Evolutionary conservation across 2,329 filamentous ascomycete genomes (phyloP).

Genomic region (Fusarium nanum): DNA sequence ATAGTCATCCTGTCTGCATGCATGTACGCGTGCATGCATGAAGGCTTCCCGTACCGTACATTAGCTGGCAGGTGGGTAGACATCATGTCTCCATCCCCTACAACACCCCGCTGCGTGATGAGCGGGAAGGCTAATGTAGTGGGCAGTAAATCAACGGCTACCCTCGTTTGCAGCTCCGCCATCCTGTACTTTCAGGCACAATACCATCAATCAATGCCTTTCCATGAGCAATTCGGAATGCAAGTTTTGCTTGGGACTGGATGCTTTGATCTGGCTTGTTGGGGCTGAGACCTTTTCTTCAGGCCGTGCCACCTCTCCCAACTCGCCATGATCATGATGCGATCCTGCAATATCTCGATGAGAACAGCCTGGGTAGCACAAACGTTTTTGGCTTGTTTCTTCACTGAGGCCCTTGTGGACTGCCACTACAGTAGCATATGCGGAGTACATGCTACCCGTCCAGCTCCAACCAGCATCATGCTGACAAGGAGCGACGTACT

Average conservation of each 20-base stretch:
- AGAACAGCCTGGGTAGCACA: conserved; percentile 40
- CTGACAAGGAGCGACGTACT: conserved; percentile 42
- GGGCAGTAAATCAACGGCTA: conserved; percentile 39
- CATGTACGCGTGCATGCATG: conserved; percentile 41
- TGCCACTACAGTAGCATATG: conserved; percentile 41
- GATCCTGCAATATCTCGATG: conserved; percentile 46
- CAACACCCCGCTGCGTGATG: conserved; percentile 44
- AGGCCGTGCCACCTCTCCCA: conserved; percentile 27
- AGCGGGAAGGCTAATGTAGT: conserved; percentile 51
- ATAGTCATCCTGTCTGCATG: conserved; percentile 41
- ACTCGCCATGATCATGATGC: conserved; percentile 37
- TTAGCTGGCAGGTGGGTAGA: conserved; percentile 46
- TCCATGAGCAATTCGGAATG: neutral
- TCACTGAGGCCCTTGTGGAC: conserved; percentile 39
- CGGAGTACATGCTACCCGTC: conserved; percentile 44
- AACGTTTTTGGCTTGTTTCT: conserved; percentile 28
- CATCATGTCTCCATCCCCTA: conserved; percentile 38
- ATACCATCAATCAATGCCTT: conserved; percentile 3
- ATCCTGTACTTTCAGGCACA: conserved; percentile 3
- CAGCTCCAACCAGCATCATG: conserved; percentile 35
- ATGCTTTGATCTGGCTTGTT: neutral
- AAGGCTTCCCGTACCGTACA: conserved; percentile 42
- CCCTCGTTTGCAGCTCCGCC: conserved; percentile 35
- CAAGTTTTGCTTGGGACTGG: neutral
- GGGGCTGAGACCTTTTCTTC: conserved; percentile 16